Evolutionary conservation across 1,139 yeast species (phyloP), one percentile per base, ranked within the genome.

Genomic region (Hyphopichia khmerensis): DNA sequence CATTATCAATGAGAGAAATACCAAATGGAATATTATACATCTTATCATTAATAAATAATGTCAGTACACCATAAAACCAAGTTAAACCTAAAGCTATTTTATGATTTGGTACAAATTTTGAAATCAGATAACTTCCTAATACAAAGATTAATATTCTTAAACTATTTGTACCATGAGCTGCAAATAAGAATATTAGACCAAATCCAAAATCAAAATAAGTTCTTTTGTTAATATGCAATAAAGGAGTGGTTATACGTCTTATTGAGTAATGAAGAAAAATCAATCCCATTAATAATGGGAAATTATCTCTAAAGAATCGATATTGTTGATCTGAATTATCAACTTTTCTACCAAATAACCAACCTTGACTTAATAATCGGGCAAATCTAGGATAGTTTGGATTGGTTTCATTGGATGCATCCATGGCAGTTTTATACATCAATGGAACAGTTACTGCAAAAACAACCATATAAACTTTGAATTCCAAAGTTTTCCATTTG

Each of bases 291-390:
- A 95, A 65, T 41, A 86, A 60, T 10, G 81, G 78, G 51, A 91
- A 73, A 59, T 89, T 90, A 56, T 86, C 84, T 53, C 99, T 76
- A 60, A 95, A 90, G 55, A 90, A 88, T 26, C 89, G 69, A 57
- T 93, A 95, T 62, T 95, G 99, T 33, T 73, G 72, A 59, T 95
- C 99, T 3, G 96, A 85, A 59, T 91, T 91, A 60, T 95, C 97
- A 51, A 80, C 95, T 67, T 79, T 84, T 27, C 95, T 65, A 2
- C 91, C 90, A 51, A 82, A 80, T 50, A 87, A 63, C 96, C 96
- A 88, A 2, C 91, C 86, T 9, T 76, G 65, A 36, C 83, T 75
- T 44, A 93, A 69, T 36, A 83, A 65, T 42, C 80, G 77, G 48
- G 77, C 75, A 56, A 77, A 90, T 40, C 71, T 68, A 16, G 77